Conservation (phyloP, 106 monocot genomes). For the Platanthera guangdongensis region DNA sequence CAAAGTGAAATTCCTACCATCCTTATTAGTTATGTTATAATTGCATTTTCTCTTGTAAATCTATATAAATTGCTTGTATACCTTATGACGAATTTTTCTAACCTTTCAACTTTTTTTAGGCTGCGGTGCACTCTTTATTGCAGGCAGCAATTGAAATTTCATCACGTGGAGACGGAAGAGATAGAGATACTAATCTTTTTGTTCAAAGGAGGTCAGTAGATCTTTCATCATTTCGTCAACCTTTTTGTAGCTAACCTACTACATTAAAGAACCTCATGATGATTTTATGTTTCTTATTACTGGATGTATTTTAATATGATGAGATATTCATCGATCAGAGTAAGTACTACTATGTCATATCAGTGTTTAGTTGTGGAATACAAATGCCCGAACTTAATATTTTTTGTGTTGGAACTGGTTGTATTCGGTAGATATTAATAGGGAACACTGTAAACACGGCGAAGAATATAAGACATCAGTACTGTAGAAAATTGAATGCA, state of each 20-base stretch:
- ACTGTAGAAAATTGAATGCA: too few species aligned
- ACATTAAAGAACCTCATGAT: not conserved
- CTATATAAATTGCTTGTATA: conserved; percentile 4
- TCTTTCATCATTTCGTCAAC: not conserved
- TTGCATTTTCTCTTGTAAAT: not conserved
- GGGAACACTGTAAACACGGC: too few species aligned
- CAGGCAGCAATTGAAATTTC: conserved; percentile 81
- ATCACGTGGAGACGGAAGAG: conserved; percentile 63
- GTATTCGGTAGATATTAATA: too few species aligned
- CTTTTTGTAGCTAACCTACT: not conserved
- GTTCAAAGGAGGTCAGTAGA: conserved; percentile 65
- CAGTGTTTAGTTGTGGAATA: not conserved
- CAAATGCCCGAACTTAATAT: too few species aligned
- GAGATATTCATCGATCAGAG: not conserved
- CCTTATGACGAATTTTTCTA: not conserved
- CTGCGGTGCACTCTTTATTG: conserved; percentile 68
- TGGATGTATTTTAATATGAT: not conserved
- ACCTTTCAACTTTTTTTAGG: conserved; percentile 31
- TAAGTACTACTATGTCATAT: not conserved
- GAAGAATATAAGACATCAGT: too few species aligned
- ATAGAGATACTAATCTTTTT: conserved; percentile 64
- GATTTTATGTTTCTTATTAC: not conserved
- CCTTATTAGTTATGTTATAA: not conserved
- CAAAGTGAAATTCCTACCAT: not conserved
- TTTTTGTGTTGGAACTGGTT: too few species aligned